phyloP scores from a whole-genome alignment of 148 eudicot species.

The Hydrangea macrophylla region DNA sequence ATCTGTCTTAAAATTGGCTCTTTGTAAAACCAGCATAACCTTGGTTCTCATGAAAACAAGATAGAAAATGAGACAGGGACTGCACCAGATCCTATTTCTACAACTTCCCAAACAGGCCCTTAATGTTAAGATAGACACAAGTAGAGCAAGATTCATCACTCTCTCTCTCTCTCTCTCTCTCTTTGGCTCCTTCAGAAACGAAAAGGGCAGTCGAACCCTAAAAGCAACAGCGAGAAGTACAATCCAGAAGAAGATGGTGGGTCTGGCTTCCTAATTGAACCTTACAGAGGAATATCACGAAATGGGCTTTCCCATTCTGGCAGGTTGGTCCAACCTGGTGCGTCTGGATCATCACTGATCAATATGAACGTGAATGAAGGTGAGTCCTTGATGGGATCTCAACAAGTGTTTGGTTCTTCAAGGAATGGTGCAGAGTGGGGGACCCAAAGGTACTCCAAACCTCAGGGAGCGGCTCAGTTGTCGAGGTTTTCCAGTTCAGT shows the following conservation, averaged over 20 bases:
- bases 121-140: not conserved
- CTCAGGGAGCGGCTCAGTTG: slow-evolving; percentile 36
- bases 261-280: slow-evolving; percentile 44
- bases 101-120: too few species aligned
- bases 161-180: not conserved
- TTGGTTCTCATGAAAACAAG: too few species aligned
- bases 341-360: slow-evolving; percentile 17
- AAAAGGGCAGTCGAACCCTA: slow-evolving; percentile 37
- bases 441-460: slow-evolving; percentile 39
- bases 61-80: too few species aligned
- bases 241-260: slow-evolving; percentile 47
- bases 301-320: slow-evolving; percentile 22
- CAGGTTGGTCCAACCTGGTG: slow-evolving; percentile 20
- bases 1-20: too few species aligned
- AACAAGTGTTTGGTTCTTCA: slow-evolving; percentile 20
- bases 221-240: slow-evolving; percentile 51
- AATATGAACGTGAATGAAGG: slow-evolving; percentile 20
- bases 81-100: too few species aligned
- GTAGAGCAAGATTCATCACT: not conserved
- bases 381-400: slow-evolving; percentile 21
- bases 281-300: slow-evolving; percentile 26
- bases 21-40: too few species aligned
- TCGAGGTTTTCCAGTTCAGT: slow-evolving; percentile 62
- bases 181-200: slow-evolving; percentile 39
- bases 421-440: slow-evolving; percentile 26